phyloP scores from a whole-genome alignment of 768 basidiomycete genomes.

The Zangia roseola region DNA sequence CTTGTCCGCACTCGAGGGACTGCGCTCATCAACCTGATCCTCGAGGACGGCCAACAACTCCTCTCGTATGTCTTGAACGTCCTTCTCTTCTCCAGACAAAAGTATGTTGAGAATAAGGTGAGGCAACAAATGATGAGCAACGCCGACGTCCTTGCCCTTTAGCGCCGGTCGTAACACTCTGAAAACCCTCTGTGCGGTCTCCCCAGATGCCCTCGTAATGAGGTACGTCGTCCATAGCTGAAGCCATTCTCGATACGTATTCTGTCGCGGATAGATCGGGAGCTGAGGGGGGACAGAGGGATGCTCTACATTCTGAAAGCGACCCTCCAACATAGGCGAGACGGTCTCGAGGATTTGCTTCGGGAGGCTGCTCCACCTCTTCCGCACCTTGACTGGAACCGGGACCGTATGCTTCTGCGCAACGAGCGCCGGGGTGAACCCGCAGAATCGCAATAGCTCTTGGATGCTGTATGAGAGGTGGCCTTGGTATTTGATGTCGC shows the following conservation, averaged over 20 bases:
- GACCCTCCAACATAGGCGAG: constrained; percentile 75
- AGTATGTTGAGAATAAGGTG: constrained; percentile 88
- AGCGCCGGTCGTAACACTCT: constrained; percentile 74
- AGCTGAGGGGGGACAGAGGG: constrained; percentile 42
- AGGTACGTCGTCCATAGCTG: constrained; percentile 85
- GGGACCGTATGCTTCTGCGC: constrained; percentile 47
- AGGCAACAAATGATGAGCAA: constrained; percentile 89
- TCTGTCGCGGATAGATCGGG: constrained; percentile 75
- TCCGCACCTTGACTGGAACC: constrained; percentile 63
- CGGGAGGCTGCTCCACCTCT: constrained; percentile 76
- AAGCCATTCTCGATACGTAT: constrained; percentile 96
- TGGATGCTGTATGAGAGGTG: constrained; percentile 91
- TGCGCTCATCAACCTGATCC: constrained; percentile 75
- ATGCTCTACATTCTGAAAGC: constrained; percentile 54
- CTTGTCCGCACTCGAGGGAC: constrained; percentile 67
- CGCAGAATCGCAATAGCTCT: constrained; percentile 83
- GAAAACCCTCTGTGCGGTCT: constrained; percentile 68
- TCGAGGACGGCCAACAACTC: constrained; percentile 82
- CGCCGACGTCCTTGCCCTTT: constrained; percentile 86
- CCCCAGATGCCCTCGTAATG: constrained; percentile 61
- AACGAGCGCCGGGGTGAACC: constrained; percentile 78
- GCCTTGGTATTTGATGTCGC: constrained; percentile 89
- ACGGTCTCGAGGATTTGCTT: constrained; percentile 85
- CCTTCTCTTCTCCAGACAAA: constrained; percentile 65
- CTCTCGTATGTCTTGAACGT: constrained; percentile 59